Evolutionary conservation across 352 stramenopile genomes (phyloP).

Genomic region (Bremia lactucae): DNA sequence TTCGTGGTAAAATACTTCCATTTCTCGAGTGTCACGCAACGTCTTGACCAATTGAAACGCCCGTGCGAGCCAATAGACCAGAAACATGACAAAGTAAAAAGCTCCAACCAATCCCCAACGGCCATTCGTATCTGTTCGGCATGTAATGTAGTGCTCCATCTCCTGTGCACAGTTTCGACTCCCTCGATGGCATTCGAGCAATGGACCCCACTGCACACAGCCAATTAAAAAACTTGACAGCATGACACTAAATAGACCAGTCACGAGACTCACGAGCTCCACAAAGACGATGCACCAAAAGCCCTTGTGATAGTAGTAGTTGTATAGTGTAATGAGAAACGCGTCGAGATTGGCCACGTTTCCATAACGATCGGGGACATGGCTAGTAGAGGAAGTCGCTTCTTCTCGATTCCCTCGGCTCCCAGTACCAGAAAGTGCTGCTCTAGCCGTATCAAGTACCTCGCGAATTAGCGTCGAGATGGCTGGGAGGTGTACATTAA

Average conservation of each 20-base stretch:
- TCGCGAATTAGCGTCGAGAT: slow-evolving; percentile 72
- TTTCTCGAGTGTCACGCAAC: slow-evolving; percentile 82
- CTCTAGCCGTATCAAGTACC: slow-evolving; percentile 44
- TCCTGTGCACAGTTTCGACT: slow-evolving; percentile 71
- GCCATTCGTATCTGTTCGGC: slow-evolving; percentile 39
- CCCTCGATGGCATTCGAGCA: slow-evolving; percentile 77
- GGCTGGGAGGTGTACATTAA: slow-evolving; percentile 61
- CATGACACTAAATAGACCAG: slow-evolving; percentile 92
- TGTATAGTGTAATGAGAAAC: slow-evolving; percentile 90
- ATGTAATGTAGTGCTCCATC: slow-evolving; percentile 65
- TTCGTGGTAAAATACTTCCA: slow-evolving; percentile 88
- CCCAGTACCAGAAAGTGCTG: slow-evolving; percentile 17
- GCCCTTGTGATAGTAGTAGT: slow-evolving; percentile 92
- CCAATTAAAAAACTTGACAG: slow-evolving; percentile 91
- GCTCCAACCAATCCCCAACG: slow-evolving; percentile 51
- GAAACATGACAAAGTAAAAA: slow-evolving; percentile 93
- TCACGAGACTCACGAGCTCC: slow-evolving; percentile 87
- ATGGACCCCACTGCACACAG: slow-evolving; percentile 90
- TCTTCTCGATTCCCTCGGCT: slow-evolving; percentile 5
- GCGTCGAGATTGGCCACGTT: slow-evolving; percentile 81
- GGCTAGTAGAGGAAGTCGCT: background rate
- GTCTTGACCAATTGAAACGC: slow-evolving; percentile 74
- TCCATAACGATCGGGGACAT: slow-evolving; percentile 50
- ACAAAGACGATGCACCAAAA: slow-evolving; percentile 83
- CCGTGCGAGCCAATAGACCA: slow-evolving; percentile 87